Evolutionary conservation across 108 stramenopile genomes (phyloP), one percentile per base, ranked within the genome.

Genomic region (Skeletonema menzelii): DNA sequence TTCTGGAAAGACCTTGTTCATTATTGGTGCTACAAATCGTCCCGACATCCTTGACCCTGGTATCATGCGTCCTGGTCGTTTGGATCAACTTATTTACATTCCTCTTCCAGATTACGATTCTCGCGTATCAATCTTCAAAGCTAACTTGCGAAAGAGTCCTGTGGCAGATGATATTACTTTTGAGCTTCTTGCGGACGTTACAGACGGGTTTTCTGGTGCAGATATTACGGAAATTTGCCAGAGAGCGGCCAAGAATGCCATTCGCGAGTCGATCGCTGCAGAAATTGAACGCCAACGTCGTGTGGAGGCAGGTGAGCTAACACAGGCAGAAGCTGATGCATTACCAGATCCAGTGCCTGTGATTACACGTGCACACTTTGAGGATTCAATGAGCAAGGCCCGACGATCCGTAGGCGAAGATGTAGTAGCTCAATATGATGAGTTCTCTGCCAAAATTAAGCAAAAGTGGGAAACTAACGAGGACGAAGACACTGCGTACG

Each of bases 41-140:
- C 99, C 98, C 7, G 99, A 99, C 85, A 97, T 98, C 73, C 70
- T 99, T 53, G 99, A 99, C 75, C 96, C 92, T 55, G 98, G 96
- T 69, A 88, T 99, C 83, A 98, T 97, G 79, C 96, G 99, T 68
- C 98, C 99, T 27, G 99, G 99, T 13, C 98, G 98, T 63, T 80
- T 99, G 49, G 98, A 99, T 87, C 99, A 99, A 80, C 92, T 99
- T 7, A 98, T 99, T 80, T 98, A 99, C 86, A 97, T 99, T 66
- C 98, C 98, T 1, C 86, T 99, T 27, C 98, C 97, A 27, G 98
- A 99, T 64, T 59, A 61, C 11, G 92, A 90, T 27, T 95, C 95
- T 56, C 88, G 98, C 22, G 67, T 91, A 53, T 84, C 91, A 42
- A 97, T 99, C 77, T 99, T 99, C 91, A 92, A 95, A 75, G 99